Evolutionary conservation across 78 protist genomes (phyloP).

Genomic region (Capsaspora owczarzaki): DNA sequence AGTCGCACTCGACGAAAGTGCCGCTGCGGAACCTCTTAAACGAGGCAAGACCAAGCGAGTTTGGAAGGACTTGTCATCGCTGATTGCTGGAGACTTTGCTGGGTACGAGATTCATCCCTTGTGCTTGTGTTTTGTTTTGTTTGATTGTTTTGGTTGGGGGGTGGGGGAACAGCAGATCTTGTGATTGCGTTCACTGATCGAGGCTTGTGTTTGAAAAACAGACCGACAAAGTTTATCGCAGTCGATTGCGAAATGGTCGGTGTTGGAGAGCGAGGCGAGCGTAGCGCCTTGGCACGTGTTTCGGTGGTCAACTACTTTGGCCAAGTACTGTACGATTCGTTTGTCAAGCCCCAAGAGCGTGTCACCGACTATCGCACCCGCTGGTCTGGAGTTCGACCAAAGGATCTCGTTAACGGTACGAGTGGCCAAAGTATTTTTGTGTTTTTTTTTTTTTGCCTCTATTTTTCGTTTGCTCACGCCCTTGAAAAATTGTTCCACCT

Average conservation of each 20-base stretch:
- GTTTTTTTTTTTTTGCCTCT: no score
- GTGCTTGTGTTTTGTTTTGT: neutral
- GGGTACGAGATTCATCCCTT: neutral
- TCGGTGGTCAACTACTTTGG: neutral
- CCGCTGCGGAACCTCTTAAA: no score
- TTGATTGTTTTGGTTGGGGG: neutral
- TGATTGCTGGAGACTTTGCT: neutral
- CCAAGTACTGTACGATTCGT: neutral
- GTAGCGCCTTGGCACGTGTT: slow-evolving; percentile 17
- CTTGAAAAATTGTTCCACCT: no score
- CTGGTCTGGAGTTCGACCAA: slow-evolving; percentile 17
- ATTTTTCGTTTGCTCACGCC: neutral
- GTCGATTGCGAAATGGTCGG: slow-evolving; percentile 57
- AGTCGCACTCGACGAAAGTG: no score
- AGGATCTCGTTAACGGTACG: neutral
- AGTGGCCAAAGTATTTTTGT: no score
- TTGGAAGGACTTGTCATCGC: neutral
- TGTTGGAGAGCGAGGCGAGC: slow-evolving; percentile 11
- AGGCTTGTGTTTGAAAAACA: no score
- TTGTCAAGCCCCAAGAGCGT: slow-evolving; percentile 14
- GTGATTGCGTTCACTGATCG: no score
- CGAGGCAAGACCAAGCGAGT: no score
- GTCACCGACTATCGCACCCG: slow-evolving; percentile 32
- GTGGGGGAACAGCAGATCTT: no score
- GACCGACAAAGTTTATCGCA: slow-evolving; percentile 16